Evolutionary conservation across 257 asterid genomes (phyloP).

Genomic region (Rehmannia glutinosa): DNA sequence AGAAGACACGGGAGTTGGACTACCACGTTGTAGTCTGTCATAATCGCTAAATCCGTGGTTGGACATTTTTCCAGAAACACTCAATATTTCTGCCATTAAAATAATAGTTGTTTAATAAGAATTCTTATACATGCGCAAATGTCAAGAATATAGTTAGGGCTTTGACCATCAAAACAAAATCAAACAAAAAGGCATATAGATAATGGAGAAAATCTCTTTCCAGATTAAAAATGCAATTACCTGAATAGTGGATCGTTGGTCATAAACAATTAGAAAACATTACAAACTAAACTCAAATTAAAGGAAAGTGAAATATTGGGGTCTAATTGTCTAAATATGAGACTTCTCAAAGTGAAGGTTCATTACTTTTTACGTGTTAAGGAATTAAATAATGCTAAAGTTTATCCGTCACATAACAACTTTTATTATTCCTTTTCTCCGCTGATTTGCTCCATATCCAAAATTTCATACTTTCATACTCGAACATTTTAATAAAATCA

Average conservation of each 20-base stretch:
- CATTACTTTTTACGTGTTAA: neutral
- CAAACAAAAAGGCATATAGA: too few species aligned
- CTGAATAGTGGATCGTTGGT: too few species aligned
- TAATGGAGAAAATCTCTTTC: neutral
- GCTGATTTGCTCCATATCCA: too few species aligned
- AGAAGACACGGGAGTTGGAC: conserved; percentile 59
- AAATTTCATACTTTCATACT: too few species aligned
- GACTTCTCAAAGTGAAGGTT: neutral
- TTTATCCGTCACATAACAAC: too few species aligned
- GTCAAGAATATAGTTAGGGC: neutral
- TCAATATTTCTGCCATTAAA: conserved; percentile 59
- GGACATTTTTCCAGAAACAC: conserved; percentile 64
- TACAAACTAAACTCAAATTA: neutral
- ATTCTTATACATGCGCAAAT: neutral
- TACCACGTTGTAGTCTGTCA: conserved; percentile 62
- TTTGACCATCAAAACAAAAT: too few species aligned
- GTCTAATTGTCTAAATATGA: neutral
- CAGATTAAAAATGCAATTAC: neutral
- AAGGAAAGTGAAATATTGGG: neutral
- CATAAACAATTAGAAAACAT: too few species aligned
- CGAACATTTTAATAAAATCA: too few species aligned
- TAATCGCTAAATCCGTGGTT: conserved; percentile 49
- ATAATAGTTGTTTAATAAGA: neutral
- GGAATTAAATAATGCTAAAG: neutral
- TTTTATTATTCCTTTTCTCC: too few species aligned